Percentiles rank a stretch among this genome's conserved stretches.
Evolutionary conservation across 2,329 filamentous ascomycete genomes (phyloP).

Genomic region (Colletotrichum theobromicola): DNA sequence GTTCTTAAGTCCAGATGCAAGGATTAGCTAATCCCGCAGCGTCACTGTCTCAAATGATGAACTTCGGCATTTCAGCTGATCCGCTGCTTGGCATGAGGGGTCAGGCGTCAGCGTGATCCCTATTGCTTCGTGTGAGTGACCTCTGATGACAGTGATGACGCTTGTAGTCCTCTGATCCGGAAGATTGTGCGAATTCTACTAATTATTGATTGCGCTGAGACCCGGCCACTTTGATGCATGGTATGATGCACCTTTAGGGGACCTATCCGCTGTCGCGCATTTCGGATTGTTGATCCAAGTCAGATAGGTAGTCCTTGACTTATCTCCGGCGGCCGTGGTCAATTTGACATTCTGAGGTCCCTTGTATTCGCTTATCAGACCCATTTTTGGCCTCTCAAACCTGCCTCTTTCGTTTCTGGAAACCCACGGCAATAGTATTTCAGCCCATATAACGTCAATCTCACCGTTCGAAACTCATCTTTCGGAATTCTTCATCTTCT

Average conservation of each 20-base stretch:
- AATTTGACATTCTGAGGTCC: neutral
- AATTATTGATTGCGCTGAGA: neutral
- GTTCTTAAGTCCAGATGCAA: neutral
- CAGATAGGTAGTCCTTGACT: neutral
- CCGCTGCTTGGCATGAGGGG: neutral
- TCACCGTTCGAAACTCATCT: neutral
- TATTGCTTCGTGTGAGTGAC: too few species aligned
- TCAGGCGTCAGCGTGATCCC: neutral
- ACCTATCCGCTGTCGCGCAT: neutral
- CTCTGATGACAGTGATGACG: too few species aligned
- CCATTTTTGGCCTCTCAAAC: neutral
- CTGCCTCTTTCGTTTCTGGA: neutral
- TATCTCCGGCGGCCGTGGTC: neutral
- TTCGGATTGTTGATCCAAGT: neutral
- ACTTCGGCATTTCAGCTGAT: neutral
- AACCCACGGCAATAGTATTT: neutral
- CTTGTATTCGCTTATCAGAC: neutral
- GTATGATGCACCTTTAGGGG: neutral
- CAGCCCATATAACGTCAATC: neutral
- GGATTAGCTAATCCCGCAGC: neutral
- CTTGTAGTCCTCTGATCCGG: neutral
- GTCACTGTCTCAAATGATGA: neutral
- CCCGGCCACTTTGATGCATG: neutral
- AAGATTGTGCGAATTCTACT: neutral
- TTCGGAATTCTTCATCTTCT: neutral